Conservation (phyloP, 305 asterid species). For the Ilex paraguariensis region DNA sequence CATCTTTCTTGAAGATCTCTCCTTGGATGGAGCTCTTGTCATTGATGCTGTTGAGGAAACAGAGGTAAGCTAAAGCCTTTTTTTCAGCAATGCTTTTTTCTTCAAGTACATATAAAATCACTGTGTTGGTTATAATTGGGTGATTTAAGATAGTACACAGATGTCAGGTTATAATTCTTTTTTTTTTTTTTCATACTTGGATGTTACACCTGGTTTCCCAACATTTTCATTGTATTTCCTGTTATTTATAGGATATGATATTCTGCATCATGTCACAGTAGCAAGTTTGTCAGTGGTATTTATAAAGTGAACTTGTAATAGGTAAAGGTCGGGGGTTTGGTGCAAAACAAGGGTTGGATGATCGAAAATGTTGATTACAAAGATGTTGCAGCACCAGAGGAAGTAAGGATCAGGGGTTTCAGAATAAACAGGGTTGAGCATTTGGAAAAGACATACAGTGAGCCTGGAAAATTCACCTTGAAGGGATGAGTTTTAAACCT, state of each 20-base stretch:
- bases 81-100: background rate
- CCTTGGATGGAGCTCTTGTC: conserved; percentile 86
- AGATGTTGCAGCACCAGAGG: conserved; percentile 65
- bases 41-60: conserved; percentile 59
- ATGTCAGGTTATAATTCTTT: too few species aligned
- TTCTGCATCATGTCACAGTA: too few species aligned
- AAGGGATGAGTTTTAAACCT: background rate
- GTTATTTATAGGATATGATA: too few species aligned
- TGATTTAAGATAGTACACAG: too few species aligned
- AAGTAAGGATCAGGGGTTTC: conserved; percentile 86
- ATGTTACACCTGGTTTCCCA: too few species aligned
- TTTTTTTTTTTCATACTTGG: too few species aligned
- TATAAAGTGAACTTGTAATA: conserved; percentile 11
- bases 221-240: too few species aligned
- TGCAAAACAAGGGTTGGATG: conserved; percentile 76
- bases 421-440: conserved; percentile 70
- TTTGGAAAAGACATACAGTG: conserved; percentile 43
- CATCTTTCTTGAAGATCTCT: conserved; percentile 58
- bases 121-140: too few species aligned
- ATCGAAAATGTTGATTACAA: conserved; percentile 60
- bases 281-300: background rate
- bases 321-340: conserved; percentile 63
- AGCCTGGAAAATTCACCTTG: conserved; percentile 62
- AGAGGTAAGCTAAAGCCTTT: conserved; percentile 43
- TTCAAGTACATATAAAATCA: background rate